phyloP scores from a whole-genome alignment of 2,329 filamentous ascomycete species.

The Nemania bipapillata region DNA sequence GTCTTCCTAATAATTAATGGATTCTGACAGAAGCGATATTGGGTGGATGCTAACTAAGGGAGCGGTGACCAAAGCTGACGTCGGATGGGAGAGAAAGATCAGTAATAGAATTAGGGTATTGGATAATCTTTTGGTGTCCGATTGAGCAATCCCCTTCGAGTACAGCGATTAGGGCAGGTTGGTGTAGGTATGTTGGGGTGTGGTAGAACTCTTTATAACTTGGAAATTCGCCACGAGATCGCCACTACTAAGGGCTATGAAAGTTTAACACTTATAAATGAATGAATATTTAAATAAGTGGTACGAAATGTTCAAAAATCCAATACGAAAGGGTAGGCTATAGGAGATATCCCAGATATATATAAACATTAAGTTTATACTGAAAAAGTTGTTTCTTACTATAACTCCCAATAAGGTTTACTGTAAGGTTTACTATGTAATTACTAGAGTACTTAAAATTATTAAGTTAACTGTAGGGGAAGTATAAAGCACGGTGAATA shows the following conservation, averaged over 20 bases:
- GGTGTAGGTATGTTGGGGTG: constrained; percentile 13
- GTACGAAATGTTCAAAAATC: constrained; percentile 3
- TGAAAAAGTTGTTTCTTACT: constrained; percentile 6
- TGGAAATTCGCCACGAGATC: constrained; percentile 8
- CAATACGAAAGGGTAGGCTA: constrained; percentile 2
- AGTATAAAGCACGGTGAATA: neutral
- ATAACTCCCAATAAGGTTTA: constrained; percentile 7
- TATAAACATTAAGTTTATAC: constrained; percentile 15
- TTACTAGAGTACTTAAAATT: neutral
- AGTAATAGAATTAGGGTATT: constrained; percentile 6
- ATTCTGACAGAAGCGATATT: constrained; percentile 7
- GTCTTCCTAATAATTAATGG: neutral
- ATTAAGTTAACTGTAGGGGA: neutral
- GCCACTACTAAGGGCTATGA: neutral
- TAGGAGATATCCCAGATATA: neutral
- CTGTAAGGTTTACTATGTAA: neutral
- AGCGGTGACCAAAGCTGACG: constrained; percentile 13
- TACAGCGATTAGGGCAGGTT: constrained; percentile 4
- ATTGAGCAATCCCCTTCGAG: neutral
- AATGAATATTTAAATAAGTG: constrained; percentile 1
- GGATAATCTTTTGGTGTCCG: constrained; percentile 7
- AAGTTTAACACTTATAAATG: constrained; percentile 9
- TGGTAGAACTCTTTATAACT: constrained; percentile 10
- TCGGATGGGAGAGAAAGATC: constrained; percentile 10
- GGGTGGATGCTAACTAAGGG: constrained; percentile 4